Base-by-base conservation (phyloP, 371 early-diverging fungal genomes). In the Fennellomyces sp. region DNA sequence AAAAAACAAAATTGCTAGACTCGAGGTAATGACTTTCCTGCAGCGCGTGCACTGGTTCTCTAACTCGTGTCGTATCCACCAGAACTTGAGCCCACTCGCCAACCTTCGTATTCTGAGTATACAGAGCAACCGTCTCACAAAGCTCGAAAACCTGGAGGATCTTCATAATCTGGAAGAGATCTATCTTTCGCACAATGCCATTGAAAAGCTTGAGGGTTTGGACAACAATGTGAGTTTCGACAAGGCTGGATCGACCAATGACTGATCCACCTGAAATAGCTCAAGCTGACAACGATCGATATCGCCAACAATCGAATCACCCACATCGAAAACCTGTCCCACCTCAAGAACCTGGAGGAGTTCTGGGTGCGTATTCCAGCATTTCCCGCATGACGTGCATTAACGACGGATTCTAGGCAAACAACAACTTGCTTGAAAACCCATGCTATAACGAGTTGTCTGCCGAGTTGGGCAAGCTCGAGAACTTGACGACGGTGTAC, bases 1-100 rank as follows among this genome's bases (percentile, higher is more conserved):
- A 28, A 98, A 98, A 70, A 98, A 98, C 82, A 98, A 97, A 75
- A 95, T 98, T 28, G 76, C 85, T 2, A 81, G 84, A 61, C 76
- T 97, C 8, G 76, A 93, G 82, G 92, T 87, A 81, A 50, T n/a
- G n/a, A 36, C 36, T 36, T 11, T 36, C 15, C 17, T 17, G 41
- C 3, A 41, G 36, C 15, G 8, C 36, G 8, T 5, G 41, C 15
- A 17, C 11, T 41, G 41, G 41, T 17, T 41, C 21, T n/a, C 41
- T 41, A 2, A 41, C 10, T 23, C 0, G 35, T 36, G n/a, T 35
- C 27, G 15, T 21, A 6, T 2, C 10, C 7, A 26, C 56, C n/a
- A 81, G 81, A 76, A 76, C 27, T 57, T 81, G 63, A 52, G 69
- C 41, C 54, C 58, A 2, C 51, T 81, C 49, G 65, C 76, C 31